Percentiles rank a stretch among this genome's conserved stretches.
These are phyloP conservation scores for Hypoxylon sp. DNA, from an alignment of 2,329 filamentous ascomycete genomes.

Conservation along the genomic window DNA sequence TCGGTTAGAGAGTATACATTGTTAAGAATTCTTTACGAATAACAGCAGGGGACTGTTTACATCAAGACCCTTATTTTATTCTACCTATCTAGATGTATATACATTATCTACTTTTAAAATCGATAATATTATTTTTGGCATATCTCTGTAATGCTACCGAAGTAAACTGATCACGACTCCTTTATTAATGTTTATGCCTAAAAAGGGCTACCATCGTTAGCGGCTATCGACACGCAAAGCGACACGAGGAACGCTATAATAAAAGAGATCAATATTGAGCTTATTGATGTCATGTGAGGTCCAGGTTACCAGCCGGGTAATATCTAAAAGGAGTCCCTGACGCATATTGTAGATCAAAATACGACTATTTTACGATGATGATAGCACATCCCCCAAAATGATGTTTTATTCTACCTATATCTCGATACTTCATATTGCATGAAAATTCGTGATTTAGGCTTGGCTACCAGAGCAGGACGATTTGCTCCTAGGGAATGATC, in stretches of 20 bases:
- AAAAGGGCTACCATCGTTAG: neutral
- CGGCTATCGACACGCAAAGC: neutral
- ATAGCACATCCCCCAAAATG: slow-evolving; percentile 22
- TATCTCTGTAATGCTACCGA: slow-evolving; percentile 7
- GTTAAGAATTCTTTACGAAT: neutral
- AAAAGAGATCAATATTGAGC: slow-evolving; percentile 5
- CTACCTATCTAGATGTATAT: slow-evolving; percentile 4
- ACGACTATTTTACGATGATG: slow-evolving; percentile 25
- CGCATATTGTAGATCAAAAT: slow-evolving; percentile 33
- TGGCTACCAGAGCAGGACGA: slow-evolving; percentile 14
- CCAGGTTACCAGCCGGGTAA: slow-evolving; percentile 16
- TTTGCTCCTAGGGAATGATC: slow-evolving; percentile 29
- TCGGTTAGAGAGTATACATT: slow-evolving; percentile 8
- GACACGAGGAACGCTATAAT: slow-evolving; percentile 11
- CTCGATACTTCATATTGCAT: slow-evolving; percentile 30
- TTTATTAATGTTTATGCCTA: neutral
- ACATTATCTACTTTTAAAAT: slow-evolving; percentile 3
- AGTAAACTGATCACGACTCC: neutral
- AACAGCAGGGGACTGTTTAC: neutral
- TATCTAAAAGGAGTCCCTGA: slow-evolving; percentile 15
- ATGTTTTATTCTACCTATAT: slow-evolving; percentile 3
- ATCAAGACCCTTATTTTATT: neutral
- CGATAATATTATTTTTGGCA: slow-evolving; percentile 1
- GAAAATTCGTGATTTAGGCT: slow-evolving; percentile 20
- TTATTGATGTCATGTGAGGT: slow-evolving; percentile 20